Conservation (phyloP, 768 basidiomycete genomes). For the Lentinula raphanica region DNA sequence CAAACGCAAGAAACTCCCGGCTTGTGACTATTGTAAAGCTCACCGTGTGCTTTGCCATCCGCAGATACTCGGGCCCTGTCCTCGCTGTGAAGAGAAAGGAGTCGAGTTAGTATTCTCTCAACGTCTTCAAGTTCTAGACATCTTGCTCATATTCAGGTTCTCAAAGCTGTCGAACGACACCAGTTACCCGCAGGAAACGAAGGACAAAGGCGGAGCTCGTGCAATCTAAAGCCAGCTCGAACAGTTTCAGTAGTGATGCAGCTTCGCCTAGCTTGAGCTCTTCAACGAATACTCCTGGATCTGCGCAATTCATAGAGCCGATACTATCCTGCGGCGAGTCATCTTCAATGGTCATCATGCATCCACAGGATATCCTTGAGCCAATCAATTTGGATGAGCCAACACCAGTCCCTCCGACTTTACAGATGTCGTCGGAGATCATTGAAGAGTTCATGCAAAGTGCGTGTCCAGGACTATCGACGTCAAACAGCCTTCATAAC, state of each 20-base stretch:
- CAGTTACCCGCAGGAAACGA: neutral
- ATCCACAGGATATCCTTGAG: neutral
- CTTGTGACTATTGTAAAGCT: conserved; percentile 11
- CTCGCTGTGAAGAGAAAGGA: conserved; percentile 11
- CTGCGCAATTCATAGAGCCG: neutral
- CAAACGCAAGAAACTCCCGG: conserved; percentile 2
- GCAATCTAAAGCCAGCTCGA: neutral
- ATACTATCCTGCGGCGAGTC: neutral
- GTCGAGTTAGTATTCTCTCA: conserved; percentile 5
- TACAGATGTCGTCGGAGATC: neutral
- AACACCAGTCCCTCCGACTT: neutral
- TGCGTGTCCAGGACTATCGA: neutral
- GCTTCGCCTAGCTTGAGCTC: neutral
- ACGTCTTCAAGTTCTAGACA: neutral
- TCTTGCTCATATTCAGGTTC: neutral
- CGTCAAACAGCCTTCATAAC: neutral
- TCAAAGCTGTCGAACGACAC: conserved; percentile 12
- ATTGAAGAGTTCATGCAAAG: conserved; percentile 5
- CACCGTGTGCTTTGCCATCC: conserved; percentile 8
- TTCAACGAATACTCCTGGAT: neutral
- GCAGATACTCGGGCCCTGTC: conserved; percentile 8
- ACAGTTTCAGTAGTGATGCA: neutral
- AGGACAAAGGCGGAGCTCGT: conserved; percentile 2
- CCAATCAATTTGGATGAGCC: neutral
- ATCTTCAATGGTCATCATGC: neutral